Conservation (phyloP, 2,329 filamentous ascomycete genomes). For the Conoideocrella luteorostrata region DNA sequence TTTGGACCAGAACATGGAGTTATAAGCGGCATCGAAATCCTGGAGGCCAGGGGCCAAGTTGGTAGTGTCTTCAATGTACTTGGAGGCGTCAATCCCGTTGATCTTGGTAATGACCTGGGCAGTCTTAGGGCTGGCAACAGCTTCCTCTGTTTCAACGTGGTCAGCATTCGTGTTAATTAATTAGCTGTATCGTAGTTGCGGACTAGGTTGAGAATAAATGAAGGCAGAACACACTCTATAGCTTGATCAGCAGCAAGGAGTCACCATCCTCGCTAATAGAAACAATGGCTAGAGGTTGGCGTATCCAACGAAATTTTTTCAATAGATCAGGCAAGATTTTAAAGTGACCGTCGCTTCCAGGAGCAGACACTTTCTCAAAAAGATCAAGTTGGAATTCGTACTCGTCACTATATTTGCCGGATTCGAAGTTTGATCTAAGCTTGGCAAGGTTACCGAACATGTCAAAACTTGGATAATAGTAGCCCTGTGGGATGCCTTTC, state of each 20-base stretch:
- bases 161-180: too few relatives aligned
- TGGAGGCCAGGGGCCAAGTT: constrained; percentile 15
- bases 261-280: constrained; percentile 28
- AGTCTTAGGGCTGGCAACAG: constrained; percentile 13
- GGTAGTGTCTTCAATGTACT: constrained; percentile 16
- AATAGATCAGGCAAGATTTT: constrained; percentile 15
- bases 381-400: constrained; percentile 51
- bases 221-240: constrained; percentile 12
- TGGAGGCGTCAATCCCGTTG: constrained; percentile 18
- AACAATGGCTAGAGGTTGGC: constrained; percentile 28
- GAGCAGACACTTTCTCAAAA: constrained; percentile 39
- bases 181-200: too few relatives aligned
- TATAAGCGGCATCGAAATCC: constrained; percentile 27
- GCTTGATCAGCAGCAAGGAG: constrained; percentile 15
- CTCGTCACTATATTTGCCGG: constrained; percentile 41
- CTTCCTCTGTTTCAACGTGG: constrained; percentile 10
- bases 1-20: constrained; percentile 29
- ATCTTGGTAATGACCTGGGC: constrained; percentile 19
- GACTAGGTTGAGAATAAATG: background rate
- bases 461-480: constrained; percentile 42
- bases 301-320: constrained; percentile 10
- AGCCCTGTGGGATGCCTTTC: constrained; percentile 44
- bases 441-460: constrained; percentile 37
- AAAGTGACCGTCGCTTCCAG: constrained; percentile 60
- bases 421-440: constrained; percentile 35